Evolutionary conservation across 148 eudicot genomes (phyloP), one percentile per base, ranked within the genome.

Genomic region (Silene latifolia): DNA sequence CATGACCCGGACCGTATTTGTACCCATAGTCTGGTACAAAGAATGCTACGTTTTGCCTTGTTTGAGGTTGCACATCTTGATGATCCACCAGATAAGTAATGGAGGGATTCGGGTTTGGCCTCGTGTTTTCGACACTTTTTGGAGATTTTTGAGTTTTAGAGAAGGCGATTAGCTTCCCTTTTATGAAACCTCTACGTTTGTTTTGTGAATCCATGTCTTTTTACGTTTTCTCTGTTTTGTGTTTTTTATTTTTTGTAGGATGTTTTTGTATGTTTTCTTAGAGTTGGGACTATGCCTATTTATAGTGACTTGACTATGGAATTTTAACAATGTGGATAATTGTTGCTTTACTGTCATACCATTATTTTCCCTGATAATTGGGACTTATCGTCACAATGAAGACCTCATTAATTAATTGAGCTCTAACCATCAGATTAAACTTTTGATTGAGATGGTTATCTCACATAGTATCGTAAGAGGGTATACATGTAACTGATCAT

Each of bases 71-170:
- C 59, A 68, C 69, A 35, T 89, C 85, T 72, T 77, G 87, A 20
- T 80, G 74, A 59, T 78, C 83, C 53, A 83, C 79, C 19, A 85
- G 64, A 75, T 75, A 81, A 58, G 84, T 85, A 27, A 81, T 80
- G 25, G 86, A 74, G 25, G 78, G 42, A 67, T 69, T 56, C 25
- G 61, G 53, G 54, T 63, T 77, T 13, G 77, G 74, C 11, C 44
- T 39, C 44, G 44, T 39, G 44, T 39, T 39, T 39, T 70, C 77
- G 8, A 60, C 80, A 72, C 48, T 27, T 0, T 69, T 10, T 0
- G 79, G 17, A 42, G 77, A 0, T 63, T 76, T 84, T 15, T 74
- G 21, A 20, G 67, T 56, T 3, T 78, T 25, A 11, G 79, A 27
- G 72, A 76, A 69, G 73, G 73, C 69, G 51, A 79, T 10, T 27